Percentiles rank a stretch among this genome's conserved stretches.
Conservation (phyloP, 768 basidiomycete species). For the Trametes punicea region DNA sequence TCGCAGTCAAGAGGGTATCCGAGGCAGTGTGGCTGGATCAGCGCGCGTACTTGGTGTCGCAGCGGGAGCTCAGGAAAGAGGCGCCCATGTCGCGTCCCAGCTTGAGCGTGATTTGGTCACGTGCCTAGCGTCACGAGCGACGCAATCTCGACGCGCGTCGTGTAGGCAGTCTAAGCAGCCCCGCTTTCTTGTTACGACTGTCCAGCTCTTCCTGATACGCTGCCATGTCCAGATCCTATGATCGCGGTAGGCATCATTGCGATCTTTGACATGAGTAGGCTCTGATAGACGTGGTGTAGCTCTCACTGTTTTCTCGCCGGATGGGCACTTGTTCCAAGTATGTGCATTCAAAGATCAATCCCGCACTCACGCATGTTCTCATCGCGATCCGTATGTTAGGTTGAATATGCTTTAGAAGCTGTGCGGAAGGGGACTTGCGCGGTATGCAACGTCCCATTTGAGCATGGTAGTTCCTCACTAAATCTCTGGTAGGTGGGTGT, state of each 20-base stretch:
- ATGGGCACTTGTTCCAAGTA: conserved; percentile 98
- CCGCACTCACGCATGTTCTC: neutral
- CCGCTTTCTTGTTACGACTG: conserved; percentile 19
- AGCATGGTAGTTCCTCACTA: conserved; percentile 5
- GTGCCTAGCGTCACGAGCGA: conserved; percentile 18
- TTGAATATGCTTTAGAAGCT: conserved; percentile 98
- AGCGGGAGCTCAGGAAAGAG: neutral
- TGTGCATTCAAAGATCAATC: conserved; percentile 11
- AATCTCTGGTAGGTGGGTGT: conserved; percentile 75
- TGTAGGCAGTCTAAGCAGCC: conserved; percentile 5
- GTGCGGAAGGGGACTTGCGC: conserved; percentile 97
- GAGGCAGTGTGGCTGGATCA: neutral
- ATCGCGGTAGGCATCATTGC: conserved; percentile 69
- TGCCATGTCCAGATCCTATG: conserved; percentile 89
- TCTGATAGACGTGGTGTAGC: conserved; percentile 43
- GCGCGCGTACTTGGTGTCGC: neutral
- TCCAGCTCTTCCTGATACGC: neutral
- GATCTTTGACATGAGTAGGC: conserved; percentile 3
- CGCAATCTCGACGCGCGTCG: conserved; percentile 34
- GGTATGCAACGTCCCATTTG: conserved; percentile 42
- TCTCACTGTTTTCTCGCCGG: conserved; percentile 96
- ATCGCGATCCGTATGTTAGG: conserved; percentile 47
- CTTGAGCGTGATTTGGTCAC: conserved; percentile 16
- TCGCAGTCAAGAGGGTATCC: neutral
- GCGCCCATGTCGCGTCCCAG: conserved; percentile 4